Evolutionary conservation across 2,329 filamentous ascomycete species (phyloP).

Genomic region (Aureobasidium zeae): DNA sequence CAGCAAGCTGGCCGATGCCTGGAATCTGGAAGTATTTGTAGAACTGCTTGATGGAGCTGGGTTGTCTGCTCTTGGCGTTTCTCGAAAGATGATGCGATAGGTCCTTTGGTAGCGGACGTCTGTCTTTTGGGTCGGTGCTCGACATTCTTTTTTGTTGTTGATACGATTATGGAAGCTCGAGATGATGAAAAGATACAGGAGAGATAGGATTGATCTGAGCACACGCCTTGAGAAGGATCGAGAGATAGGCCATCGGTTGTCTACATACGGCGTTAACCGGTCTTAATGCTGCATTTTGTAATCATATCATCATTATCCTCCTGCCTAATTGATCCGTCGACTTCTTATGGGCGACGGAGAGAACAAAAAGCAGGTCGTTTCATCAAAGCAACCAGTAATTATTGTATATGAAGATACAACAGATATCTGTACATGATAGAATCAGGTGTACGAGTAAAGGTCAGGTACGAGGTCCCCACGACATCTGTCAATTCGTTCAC

Average conservation of each 20-base stretch:
- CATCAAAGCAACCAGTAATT: background rate
- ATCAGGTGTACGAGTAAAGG: too few relatives aligned
- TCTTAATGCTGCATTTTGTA: background rate
- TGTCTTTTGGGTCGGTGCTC: slow-evolving; percentile 18
- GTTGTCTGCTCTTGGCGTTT: slow-evolving; percentile 53
- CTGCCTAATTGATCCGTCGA: background rate
- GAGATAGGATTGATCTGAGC: slow-evolving; percentile 1
- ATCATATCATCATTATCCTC: slow-evolving; percentile 6
- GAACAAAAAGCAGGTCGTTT: background rate
- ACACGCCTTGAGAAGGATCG: too few relatives aligned
- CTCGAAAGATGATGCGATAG: slow-evolving; percentile 71
- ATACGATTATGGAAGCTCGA: background rate
- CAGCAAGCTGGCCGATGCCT: slow-evolving; percentile 52
- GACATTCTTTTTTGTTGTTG: background rate
- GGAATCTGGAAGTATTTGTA: slow-evolving; percentile 73
- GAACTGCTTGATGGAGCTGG: slow-evolving; percentile 66
- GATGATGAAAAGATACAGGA: background rate
- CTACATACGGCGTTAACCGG: slow-evolving; percentile 6
- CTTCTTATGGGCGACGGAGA: background rate
- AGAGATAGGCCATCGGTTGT: slow-evolving; percentile 5
- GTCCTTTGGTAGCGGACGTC: slow-evolving; percentile 51
- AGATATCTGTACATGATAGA: too few relatives aligned
- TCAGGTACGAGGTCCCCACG: background rate
- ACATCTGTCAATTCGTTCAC: background rate
- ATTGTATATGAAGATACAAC: too few relatives aligned